Percentiles rank a stretch among this genome's conserved stretches.
Conservation (phyloP, 306 rosid genomes). For the Macrotyloma uniflorum region DNA sequence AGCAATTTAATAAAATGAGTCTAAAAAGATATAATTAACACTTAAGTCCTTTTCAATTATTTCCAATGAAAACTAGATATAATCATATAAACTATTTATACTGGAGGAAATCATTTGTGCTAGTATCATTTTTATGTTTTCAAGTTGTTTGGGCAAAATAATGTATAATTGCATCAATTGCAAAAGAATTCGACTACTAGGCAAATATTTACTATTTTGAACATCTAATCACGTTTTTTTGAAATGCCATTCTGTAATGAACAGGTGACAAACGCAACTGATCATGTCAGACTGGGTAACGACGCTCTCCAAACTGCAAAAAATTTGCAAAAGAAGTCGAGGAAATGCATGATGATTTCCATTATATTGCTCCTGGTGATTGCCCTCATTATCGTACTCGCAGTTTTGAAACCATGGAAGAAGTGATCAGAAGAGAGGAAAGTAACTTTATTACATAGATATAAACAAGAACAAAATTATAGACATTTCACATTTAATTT, state of each 20-base stretch:
- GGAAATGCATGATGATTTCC: constrained; percentile 90
- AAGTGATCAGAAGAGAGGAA: constrained; percentile 45
- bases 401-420: constrained; percentile 78
- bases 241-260: constrained; percentile 1
- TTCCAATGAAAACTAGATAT: not conserved
- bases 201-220: not conserved
- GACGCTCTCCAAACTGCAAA: constrained; percentile 77
- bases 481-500: not conserved
- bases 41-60: not conserved
- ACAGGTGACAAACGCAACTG: constrained; percentile 89
- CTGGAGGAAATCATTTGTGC: not conserved
- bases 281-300: constrained; percentile 70
- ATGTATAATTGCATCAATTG: not conserved
- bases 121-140: not conserved
- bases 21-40: no score
- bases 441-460: not conserved
- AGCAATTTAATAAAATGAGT: not conserved
- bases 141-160: not conserved
- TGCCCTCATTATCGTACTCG: constrained; percentile 64
- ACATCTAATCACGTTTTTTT: not conserved
- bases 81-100: not conserved
- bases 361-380: constrained; percentile 65
- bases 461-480: not conserved
- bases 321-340: constrained; percentile 72
- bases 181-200: not conserved